A percentile compares a stretch with the other conserved stretches of the same genome.
These are phyloP conservation scores for Boletus sensibilis DNA, from an alignment of 768 basidiomycete species.

Conservation along the genomic window DNA sequence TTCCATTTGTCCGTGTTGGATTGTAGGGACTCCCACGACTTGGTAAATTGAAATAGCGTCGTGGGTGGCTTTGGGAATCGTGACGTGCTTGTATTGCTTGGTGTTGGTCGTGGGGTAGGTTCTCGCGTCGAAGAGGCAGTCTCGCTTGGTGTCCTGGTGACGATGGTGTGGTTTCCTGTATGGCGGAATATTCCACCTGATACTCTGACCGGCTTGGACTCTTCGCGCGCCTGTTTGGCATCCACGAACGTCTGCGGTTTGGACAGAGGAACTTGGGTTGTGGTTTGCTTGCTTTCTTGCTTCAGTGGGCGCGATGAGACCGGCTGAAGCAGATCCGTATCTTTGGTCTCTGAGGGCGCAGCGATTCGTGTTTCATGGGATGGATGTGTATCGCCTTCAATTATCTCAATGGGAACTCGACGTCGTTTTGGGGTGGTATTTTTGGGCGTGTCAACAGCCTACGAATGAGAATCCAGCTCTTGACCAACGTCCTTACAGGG, in stretches of 20 bases:
- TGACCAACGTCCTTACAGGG: not conserved
- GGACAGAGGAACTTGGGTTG: constrained; percentile 6
- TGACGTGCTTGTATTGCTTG: constrained; percentile 1
- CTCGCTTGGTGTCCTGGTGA: constrained; percentile 37
- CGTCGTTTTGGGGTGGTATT: constrained; percentile 41
- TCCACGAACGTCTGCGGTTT: constrained; percentile 50
- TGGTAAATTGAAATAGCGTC: constrained; percentile 63
- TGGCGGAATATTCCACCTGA: constrained; percentile 74
- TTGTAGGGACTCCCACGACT: constrained; percentile 49
- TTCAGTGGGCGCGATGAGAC: constrained; percentile 38
- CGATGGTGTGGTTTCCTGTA: constrained; percentile 59
- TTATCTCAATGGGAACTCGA: constrained; percentile 62
- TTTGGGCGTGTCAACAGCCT: constrained; percentile 5
- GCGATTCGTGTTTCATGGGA: not conserved
- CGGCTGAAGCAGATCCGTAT: constrained; percentile 35
- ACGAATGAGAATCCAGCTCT: constrained; percentile 9
- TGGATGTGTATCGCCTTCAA: constrained; percentile 37
- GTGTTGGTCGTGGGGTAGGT: not conserved
- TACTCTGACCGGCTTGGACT: constrained; percentile 42
- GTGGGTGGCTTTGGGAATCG: constrained; percentile 31
- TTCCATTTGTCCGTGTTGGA: constrained; percentile 51
- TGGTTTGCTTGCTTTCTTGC: constrained; percentile 15
- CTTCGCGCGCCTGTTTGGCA: constrained; percentile 56
- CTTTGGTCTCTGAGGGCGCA: constrained; percentile 4
- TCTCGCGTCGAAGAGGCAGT: constrained; percentile 4